These are phyloP conservation scores for Solanum ossicruentum DNA, from an alignment of 257 asterid genomes.

Conservation along the genomic window DNA sequence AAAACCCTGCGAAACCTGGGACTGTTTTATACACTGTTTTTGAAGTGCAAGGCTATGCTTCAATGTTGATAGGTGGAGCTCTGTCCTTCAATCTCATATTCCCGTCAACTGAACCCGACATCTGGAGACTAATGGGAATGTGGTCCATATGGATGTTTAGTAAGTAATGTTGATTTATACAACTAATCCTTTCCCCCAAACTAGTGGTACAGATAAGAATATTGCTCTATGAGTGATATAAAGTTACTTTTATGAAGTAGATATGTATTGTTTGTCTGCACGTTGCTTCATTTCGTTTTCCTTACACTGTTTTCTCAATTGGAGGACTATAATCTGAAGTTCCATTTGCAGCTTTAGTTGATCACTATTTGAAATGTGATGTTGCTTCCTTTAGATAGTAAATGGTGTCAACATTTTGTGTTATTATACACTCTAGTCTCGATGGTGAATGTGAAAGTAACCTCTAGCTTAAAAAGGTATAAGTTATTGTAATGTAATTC, in stretches of 20 bases:
- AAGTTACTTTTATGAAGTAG: not conserved
- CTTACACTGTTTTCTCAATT: not conserved
- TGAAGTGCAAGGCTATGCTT: conserved; percentile 77
- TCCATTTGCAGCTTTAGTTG: not conserved
- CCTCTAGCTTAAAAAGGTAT: not conserved
- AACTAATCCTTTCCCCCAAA: not conserved
- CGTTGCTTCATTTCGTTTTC: not conserved
- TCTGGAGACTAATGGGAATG: conserved; percentile 98
- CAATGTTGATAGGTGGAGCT: conserved; percentile 76
- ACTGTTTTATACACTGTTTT: conserved; percentile 57
- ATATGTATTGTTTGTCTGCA: not conserved
- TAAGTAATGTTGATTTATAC: conserved; percentile 24
- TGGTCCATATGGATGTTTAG: conserved; percentile 99
- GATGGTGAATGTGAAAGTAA: not conserved
- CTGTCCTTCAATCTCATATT: conserved; percentile 80
- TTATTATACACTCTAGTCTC: not conserved
- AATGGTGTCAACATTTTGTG: not conserved
- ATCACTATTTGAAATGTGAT: not conserved
- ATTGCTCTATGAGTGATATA: not conserved
- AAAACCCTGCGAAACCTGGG: conserved; percentile 89
- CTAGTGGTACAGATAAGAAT: not conserved
- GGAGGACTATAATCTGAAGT: not conserved
- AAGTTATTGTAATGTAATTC: not conserved
- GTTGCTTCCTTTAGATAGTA: not conserved
- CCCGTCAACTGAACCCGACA: conserved; percentile 84